A percentile compares a stretch with the other conserved stretches of the same genome.
These are phyloP conservation scores for Cardamine occulta DNA, from an alignment of 345 rosid genomes.

Conservation along the genomic window DNA sequence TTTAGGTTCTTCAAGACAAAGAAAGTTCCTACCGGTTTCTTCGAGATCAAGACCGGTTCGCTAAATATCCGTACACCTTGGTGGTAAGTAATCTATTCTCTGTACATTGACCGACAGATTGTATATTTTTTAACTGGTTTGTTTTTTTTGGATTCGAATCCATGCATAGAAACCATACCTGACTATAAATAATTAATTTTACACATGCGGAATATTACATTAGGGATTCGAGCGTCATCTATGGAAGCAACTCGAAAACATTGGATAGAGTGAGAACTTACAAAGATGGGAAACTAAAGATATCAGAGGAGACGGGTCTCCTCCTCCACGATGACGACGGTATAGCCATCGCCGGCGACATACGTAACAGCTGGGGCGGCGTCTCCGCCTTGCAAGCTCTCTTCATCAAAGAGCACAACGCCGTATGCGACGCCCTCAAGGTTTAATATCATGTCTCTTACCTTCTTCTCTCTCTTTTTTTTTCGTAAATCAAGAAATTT, in stretches of 20 bases:
- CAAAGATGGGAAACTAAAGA: conserved; percentile 60
- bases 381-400: conserved; percentile 59
- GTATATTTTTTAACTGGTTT: no score
- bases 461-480: neutral
- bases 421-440: conserved; percentile 60
- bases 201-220: neutral
- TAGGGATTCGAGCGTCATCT: conserved; percentile 67
- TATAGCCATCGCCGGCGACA: conserved; percentile 51
- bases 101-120: no score
- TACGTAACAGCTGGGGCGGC: conserved; percentile 62
- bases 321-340: conserved; percentile 52
- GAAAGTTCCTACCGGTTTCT: conserved; percentile 54
- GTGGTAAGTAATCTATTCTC: conserved; percentile 48
- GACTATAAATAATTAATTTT: neutral
- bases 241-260: conserved; percentile 50
- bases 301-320: conserved; percentile 52
- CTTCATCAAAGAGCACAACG: conserved; percentile 59
- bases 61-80: conserved; percentile 60
- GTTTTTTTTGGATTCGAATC: neutral
- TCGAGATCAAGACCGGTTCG: conserved; percentile 51
- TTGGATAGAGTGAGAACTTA: conserved; percentile 52
- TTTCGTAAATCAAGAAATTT: neutral
- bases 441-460: conserved; percentile 15
- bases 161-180: neutral
- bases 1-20: conserved; percentile 59